Conservation (phyloP, 306 rosid species). For the Inga laurina region DNA sequence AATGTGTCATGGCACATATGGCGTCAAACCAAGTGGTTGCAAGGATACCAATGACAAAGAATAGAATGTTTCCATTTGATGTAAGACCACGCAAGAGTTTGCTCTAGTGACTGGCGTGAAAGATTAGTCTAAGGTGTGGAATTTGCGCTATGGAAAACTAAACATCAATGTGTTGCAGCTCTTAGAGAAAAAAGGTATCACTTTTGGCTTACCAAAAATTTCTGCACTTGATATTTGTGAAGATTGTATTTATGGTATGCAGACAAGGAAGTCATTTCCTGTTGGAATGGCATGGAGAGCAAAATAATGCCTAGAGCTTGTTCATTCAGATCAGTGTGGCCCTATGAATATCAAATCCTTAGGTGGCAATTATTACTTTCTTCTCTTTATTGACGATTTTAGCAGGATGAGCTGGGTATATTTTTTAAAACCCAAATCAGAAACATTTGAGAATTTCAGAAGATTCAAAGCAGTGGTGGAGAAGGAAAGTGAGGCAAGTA, state of each 20-base stretch:
- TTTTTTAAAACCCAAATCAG: not conserved
- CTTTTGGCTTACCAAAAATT: not conserved
- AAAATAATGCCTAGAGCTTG: not conserved
- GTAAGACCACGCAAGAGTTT: too few relatives aligned
- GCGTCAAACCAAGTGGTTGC: too few relatives aligned
- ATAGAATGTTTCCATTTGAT: too few relatives aligned
- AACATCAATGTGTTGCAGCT: not conserved
- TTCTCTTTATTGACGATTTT: not conserved
- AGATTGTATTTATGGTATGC: not conserved
- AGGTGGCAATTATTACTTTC: not conserved
- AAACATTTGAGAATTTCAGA: not conserved
- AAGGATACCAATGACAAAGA: too few relatives aligned
- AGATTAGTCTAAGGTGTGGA: not conserved
- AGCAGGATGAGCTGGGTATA: not conserved
- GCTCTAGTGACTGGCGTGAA: not conserved
- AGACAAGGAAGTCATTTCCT: not conserved
- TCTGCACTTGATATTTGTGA: not conserved
- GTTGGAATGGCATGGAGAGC: not conserved
- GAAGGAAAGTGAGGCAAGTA: not conserved
- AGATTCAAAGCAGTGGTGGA: not conserved
- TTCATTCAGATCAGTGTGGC: not conserved
- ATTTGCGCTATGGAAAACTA: not conserved
- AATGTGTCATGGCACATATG: too few relatives aligned
- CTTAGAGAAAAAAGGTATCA: not conserved
- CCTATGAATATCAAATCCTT: not conserved